These are phyloP conservation scores for Fusarium equiseti DNA, from an alignment of 2,329 filamentous ascomycete genomes.

Conservation along the genomic window DNA sequence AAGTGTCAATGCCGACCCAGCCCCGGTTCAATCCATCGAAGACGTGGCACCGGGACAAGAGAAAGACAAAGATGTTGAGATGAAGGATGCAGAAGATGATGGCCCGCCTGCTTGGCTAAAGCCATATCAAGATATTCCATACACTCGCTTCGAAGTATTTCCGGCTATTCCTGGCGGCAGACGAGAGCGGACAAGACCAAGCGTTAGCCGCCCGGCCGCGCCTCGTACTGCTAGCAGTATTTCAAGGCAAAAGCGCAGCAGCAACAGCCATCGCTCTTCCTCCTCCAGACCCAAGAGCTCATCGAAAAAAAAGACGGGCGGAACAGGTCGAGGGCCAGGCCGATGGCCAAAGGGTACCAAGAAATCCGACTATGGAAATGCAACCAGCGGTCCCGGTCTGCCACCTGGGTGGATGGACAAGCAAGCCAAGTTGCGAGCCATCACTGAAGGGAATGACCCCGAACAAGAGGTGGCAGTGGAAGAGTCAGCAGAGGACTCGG, in stretches of 20 bases:
- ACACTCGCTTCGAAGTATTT: slow-evolving; percentile 81
- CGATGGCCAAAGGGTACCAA: slow-evolving; percentile 77
- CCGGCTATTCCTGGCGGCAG: slow-evolving; percentile 70
- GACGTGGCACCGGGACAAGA: slow-evolving; percentile 51
- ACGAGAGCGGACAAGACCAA: slow-evolving; percentile 60
- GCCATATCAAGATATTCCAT: slow-evolving; percentile 70
- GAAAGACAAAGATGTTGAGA: slow-evolving; percentile 48
- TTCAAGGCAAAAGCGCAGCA: slow-evolving; percentile 56
- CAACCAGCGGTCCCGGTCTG: slow-evolving; percentile 72
- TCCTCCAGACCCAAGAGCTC: slow-evolving; percentile 51
- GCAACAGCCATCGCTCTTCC: slow-evolving; percentile 48
- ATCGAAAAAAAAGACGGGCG: slow-evolving; percentile 66
- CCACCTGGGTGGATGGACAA: slow-evolving; percentile 67
- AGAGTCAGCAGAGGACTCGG: slow-evolving; percentile 51
- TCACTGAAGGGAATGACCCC: slow-evolving; percentile 33
- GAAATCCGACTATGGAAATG: slow-evolving; percentile 76
- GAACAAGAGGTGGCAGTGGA: slow-evolving; percentile 23
- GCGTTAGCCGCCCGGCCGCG: slow-evolving; percentile 54
- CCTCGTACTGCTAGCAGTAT: slow-evolving; percentile 54
- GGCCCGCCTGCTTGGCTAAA: slow-evolving; percentile 57
- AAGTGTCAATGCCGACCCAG: slow-evolving; percentile 45
- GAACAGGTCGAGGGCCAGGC: slow-evolving; percentile 73
- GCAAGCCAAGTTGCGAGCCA: slow-evolving; percentile 33
- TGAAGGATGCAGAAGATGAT: slow-evolving; percentile 47
- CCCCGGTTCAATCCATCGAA: slow-evolving; percentile 50